phyloP scores from a whole-genome alignment of 2,329 filamentous ascomycete species.

The Fusarium beomiforme region DNA sequence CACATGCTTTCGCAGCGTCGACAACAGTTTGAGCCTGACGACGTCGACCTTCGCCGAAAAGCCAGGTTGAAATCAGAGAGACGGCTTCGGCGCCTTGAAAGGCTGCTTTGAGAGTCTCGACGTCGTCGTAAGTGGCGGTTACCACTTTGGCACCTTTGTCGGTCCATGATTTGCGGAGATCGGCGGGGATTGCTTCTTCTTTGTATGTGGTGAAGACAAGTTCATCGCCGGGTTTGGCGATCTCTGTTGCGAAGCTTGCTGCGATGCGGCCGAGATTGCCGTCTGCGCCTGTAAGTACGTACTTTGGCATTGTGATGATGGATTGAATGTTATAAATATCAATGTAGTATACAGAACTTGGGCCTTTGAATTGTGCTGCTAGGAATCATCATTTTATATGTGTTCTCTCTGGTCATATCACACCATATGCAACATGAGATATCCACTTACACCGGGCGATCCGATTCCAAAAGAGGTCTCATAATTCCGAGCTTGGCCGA shows the following conservation, averaged over 20 bases:
- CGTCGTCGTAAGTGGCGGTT: constrained; percentile 36
- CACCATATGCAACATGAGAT: not conserved
- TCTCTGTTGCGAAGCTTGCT: constrained; percentile 35
- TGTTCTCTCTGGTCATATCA: not conserved
- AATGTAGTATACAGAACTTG: not conserved
- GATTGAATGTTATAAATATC: not conserved
- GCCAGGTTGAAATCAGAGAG: constrained; percentile 39
- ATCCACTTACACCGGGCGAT: constrained; percentile 3
- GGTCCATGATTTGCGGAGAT: constrained; percentile 29
- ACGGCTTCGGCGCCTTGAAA: constrained; percentile 41
- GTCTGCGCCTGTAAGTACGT: constrained; percentile 40
- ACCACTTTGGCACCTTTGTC: constrained; percentile 34
- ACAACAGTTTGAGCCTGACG: constrained; percentile 34
- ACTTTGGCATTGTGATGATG: constrained; percentile 35
- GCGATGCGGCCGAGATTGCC: constrained; percentile 39
- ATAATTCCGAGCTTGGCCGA: constrained; percentile 26
- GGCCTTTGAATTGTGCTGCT: fast-evolving
- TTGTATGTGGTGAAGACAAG: constrained; percentile 40
- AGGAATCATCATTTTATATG: not conserved
- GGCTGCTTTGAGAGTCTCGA: constrained; percentile 35
- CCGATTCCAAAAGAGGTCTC: not conserved
- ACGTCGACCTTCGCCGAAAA: constrained; percentile 37
- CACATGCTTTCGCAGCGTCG: constrained; percentile 37
- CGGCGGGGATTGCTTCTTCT: constrained; percentile 25
- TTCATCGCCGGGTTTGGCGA: constrained; percentile 35